Base-by-base conservation (phyloP, 306 rosid genomes). In the Trifolium subterraneum region DNA sequence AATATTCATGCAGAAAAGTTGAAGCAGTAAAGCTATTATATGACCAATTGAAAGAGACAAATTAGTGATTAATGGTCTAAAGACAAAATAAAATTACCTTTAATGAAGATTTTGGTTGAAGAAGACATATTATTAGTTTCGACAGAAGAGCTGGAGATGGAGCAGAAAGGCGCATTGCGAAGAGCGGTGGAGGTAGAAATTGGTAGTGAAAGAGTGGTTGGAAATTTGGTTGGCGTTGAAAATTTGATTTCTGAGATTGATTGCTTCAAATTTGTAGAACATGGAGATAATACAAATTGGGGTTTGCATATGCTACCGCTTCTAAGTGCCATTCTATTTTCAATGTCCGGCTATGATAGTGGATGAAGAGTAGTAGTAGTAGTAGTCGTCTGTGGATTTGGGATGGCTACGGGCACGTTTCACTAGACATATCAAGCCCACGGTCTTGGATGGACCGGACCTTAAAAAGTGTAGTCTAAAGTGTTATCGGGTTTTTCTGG, bases 71-170 rank as follows among this genome's bases (percentile, higher is more conserved):
- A 16, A 70, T 25, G 12, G 23, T 18, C 6, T 14, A 23, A 45
- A 16, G 73, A 31, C 12, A 0, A 1, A 64, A 70, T 31, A 47
- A 64, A 47, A 1, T 10, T 80, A 87, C 88, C 91, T 80, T 82
- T 84, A 33, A 87, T 66, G 64, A 77, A 79, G 66, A 84, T 33
- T 63, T 54, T 80, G 13, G 77, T 9, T 3, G 77, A 63, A 73
- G 81, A 77, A 80, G 64, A 16, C 5, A 5, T 7, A 38, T 31
- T 7, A 41, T 18, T 41, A 51, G 44, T 33, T 3, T 76, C 54
- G 4, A 22, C 18, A 9, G 80, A 67, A 73, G 84, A 55, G 16
- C 42, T 5, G 55, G 27, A 42, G 16, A 62, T 63, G 80, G 38
- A 60, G 83, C 73, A 60, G 54, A 60, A 20, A 10, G 77, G 42